These are phyloP conservation scores for Debaryomyces coudertii DNA, from an alignment of 1,139 yeast species.

Conservation along the genomic window DNA sequence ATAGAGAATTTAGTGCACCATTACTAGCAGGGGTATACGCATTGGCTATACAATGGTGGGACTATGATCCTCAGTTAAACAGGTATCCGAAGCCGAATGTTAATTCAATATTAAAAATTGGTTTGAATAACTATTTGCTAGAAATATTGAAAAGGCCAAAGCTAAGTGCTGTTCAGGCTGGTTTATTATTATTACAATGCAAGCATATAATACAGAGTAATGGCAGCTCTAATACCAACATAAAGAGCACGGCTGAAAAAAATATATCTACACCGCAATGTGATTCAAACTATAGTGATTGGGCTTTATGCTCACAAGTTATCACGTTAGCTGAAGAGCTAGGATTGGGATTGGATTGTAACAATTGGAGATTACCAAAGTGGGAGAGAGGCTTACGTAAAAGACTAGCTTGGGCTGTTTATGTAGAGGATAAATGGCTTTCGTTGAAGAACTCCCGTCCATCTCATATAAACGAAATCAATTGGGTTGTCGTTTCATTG, in stretches of 20 bases:
- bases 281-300: slow-evolving; percentile 65
- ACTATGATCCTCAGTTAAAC: slow-evolving; percentile 70
- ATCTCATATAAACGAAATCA: slow-evolving; percentile 67
- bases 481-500: slow-evolving; percentile 70
- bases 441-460: slow-evolving; percentile 78
- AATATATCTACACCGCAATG: slow-evolving; percentile 14
- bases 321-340: slow-evolving; percentile 84
- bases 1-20: slow-evolving; percentile 78
- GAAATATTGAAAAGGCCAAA: slow-evolving; percentile 75
- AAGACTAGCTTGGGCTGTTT: slow-evolving; percentile 91
- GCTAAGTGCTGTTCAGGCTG: slow-evolving; percentile 80
- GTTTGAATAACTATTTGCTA: slow-evolving; percentile 62
- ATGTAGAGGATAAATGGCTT: slow-evolving; percentile 87
- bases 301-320: slow-evolving; percentile 86
- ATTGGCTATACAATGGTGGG: slow-evolving; percentile 83
- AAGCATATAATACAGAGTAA: slow-evolving; percentile 40
- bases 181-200: slow-evolving; percentile 68
- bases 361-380: slow-evolving; percentile 84
- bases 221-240: slow-evolving; percentile 3
- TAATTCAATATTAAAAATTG: slow-evolving; percentile 46
- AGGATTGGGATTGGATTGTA: slow-evolving; percentile 84
- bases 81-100: slow-evolving; percentile 69
- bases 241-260: slow-evolving; percentile 1
- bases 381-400: slow-evolving; percentile 90
- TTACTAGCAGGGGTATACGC: slow-evolving; percentile 75